Evolutionary conservation across 176 grass and related monocot species (phyloP), one percentile per base, ranked within the genome.

Genomic region (Zizania latifolia): DNA sequence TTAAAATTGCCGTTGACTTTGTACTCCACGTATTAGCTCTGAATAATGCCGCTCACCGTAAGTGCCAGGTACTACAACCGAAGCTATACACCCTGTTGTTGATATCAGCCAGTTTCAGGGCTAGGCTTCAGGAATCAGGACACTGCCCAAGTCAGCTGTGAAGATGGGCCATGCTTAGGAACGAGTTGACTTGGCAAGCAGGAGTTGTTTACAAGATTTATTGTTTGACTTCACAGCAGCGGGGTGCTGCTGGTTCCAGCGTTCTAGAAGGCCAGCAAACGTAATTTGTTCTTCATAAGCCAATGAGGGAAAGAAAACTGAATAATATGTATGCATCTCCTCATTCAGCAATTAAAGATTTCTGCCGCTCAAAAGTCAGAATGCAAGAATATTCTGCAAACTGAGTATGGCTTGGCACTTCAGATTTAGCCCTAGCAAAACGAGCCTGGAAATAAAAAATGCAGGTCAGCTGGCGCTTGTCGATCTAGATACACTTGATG

Each of bases 141-240:
- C 21, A 59, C 51, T 75, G 27, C 22, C 4, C 26, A 1, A 43
- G 34, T 71, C 56, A 78, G 32, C 44, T 19, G 58, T 23, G 43
- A 13, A 37, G 24, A 58, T 31, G 61, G 62, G 65, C 61, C 12
- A 37, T 45, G n/a, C 33, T 58, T 55, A 21, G 60, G 17, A 15
- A 70, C 3, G 26, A 41, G 60, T 83, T 82, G 74, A 87, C 72
- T 78, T 35, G 37, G 30, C 71, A 58, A 72, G 59, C 37, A 82
- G 26, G 10, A 39, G 15, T 83, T 82, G 79, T 78, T 87, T 73
- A 83, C 33, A 5, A n/a, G 34, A 23, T 68, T 60, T 68, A 16
- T 78, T 63, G 77, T 67, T 51, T 67, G 79, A 51, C 72, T 72
- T 72, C 27, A 28, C 24, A 26, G 9, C n/a, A 63, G 31, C 16